Evolutionary conservation across 768 basidiomycete species (phyloP), one percentile per base, ranked within the genome.

Genomic region (Naganishia onofrii): DNA sequence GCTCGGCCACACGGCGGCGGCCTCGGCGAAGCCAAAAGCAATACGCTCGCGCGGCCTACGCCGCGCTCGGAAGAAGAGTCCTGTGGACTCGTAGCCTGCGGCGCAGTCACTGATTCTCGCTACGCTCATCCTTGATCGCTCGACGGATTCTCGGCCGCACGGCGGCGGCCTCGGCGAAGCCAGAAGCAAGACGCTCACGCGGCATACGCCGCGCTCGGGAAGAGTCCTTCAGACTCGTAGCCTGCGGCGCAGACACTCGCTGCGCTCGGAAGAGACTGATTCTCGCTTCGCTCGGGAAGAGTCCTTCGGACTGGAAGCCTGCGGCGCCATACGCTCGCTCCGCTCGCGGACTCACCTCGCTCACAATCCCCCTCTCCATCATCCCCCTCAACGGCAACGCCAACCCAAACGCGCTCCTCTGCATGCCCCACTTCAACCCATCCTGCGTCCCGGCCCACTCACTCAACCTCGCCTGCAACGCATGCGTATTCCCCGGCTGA

Each of bases 361-460:
- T 82, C 10, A 94, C 91, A 51, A 93, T 85, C 83, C 89, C 90
- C 77, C 93, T 87, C 81, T 99, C 96, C 96, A 98, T 98, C 73
- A 96, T 84, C 65, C 88, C 84, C 34, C 94, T 87, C 81, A 95
- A 87, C 1, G 96, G 96, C 23, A 90, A 88, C 78, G 92, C 92
- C 74, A 97, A 80, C 42, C 96, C 96, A 76, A 89, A 89, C 36
- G 89, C 78, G 80, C 92, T 88, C 54, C 94, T 88, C 78, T 92
- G 86, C 82, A 95, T 83, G 57, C 87, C 93, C 69, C 97, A 84
- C 79, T 89, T 89, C 60, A 93, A 78, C 80, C 89, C 90, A 80
- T 92, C 90, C 80, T 96, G 93, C 9, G 94, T 93, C 73, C 88
- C 88, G 65, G 93, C 89, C 96, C 96, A 98, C 95, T 88, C 89